Percentiles rank a stretch among this genome's conserved stretches.
These are phyloP conservation scores for Macrocystidia cucumis DNA, from an alignment of 1,284 basidiomycete species.

Conservation along the genomic window DNA sequence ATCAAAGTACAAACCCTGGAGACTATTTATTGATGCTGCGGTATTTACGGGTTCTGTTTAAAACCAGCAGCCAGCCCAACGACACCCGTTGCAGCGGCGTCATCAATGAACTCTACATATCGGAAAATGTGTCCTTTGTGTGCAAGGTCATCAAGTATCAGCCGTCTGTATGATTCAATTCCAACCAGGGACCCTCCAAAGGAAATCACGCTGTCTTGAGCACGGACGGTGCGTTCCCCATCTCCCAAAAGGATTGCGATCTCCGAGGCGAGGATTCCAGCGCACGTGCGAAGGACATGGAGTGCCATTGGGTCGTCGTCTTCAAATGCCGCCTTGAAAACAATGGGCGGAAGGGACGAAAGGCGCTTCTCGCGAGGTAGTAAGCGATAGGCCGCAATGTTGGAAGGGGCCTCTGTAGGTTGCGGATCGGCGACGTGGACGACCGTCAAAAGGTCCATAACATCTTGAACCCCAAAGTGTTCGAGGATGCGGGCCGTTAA, in stretches of 20 bases:
- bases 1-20: no score
- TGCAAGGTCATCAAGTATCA: constrained; percentile 53
- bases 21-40: neutral
- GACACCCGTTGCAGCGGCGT: constrained; percentile 60
- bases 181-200: constrained; percentile 71
- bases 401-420: constrained; percentile 12
- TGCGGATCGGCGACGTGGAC: constrained; percentile 51
- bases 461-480: constrained; percentile 45
- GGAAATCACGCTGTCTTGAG: constrained; percentile 52
- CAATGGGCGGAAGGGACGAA: constrained; percentile 62
- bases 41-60: neutral
- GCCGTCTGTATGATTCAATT: constrained; percentile 45
- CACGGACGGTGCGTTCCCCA: constrained; percentile 33
- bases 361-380: constrained; percentile 63
- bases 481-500: constrained; percentile 40
- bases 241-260: constrained; percentile 47
- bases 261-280: constrained; percentile 50
- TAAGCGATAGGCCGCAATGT: constrained; percentile 24
- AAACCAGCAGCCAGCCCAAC: constrained; percentile 31
- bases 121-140: constrained; percentile 52
- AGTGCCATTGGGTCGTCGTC: constrained; percentile 54
- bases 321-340: constrained; percentile 66
- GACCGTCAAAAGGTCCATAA: constrained; percentile 53
- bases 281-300: constrained; percentile 43
- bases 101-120: constrained; percentile 56